phyloP scores from a whole-genome alignment of 306 rosid species.

The barrel medic (Medicago truncatula) region DNA sequence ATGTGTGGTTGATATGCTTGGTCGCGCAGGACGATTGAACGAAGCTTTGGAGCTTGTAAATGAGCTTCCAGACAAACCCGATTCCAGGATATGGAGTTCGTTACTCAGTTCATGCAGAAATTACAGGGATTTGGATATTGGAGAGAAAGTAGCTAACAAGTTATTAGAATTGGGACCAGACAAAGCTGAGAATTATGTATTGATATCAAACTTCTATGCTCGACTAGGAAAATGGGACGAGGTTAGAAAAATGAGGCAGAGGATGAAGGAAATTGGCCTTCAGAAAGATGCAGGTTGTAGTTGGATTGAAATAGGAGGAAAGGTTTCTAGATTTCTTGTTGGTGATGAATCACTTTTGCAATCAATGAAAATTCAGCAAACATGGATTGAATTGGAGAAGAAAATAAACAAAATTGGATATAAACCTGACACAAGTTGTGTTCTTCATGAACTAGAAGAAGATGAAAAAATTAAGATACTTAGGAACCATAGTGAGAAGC shows the following conservation, averaged over 20 bases:
- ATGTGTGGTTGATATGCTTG: constrained; percentile 83
- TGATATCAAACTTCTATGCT: constrained; percentile 77
- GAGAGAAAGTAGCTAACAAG: constrained; percentile 58
- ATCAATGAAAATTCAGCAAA: constrained; percentile 53
- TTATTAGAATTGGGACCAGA: constrained; percentile 64
- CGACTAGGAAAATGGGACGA: constrained; percentile 76
- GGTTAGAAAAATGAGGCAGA: constrained; percentile 65
- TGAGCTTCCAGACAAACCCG: constrained; percentile 74
- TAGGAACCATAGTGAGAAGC: constrained; percentile 80
- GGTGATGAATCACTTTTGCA: constrained; percentile 54
- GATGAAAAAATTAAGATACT: constrained; percentile 68
- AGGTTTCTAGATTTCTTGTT: constrained; percentile 68
- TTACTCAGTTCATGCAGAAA: constrained; percentile 80
- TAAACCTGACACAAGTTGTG: constrained; percentile 69
- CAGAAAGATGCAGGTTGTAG: constrained; percentile 79
- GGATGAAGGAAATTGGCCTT: constrained; percentile 72
- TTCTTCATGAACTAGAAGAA: constrained; percentile 80
- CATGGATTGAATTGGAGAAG: constrained; percentile 71
- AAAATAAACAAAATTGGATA: constrained; percentile 72
- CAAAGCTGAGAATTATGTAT: constrained; percentile 68
- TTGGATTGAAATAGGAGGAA: constrained; percentile 85
- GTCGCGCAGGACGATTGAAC: constrained; percentile 66
- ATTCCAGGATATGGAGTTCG: constrained; percentile 79
- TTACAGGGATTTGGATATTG: constrained; percentile 62
- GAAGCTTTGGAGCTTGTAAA: constrained; percentile 72